Conservation (phyloP, 257 asterid species). For the Sherardia arvensis region DNA sequence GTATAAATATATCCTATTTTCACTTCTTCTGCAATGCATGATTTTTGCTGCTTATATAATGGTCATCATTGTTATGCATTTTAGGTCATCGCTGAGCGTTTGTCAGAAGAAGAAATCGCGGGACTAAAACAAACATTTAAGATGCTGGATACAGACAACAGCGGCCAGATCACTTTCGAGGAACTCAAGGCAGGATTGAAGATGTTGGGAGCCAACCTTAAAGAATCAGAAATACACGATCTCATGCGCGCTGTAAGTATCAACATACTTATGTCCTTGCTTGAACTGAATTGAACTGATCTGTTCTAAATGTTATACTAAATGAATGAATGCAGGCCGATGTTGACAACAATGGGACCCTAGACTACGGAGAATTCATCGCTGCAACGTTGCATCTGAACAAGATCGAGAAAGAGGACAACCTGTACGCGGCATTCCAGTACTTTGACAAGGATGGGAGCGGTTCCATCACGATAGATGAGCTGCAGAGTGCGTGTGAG, state of each 20-base stretch:
- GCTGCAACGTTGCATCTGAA: conserved; percentile 88
- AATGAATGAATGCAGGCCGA: conserved; percentile 53
- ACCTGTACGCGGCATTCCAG: conserved; percentile 65
- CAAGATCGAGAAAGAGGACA: conserved; percentile 79
- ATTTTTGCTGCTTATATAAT: not conserved
- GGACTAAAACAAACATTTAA: conserved; percentile 78
- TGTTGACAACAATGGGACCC: conserved; percentile 77
- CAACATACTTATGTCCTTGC: not conserved
- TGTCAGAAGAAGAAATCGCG: conserved; percentile 87
- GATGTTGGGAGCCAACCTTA: conserved; percentile 70
- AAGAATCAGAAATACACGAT: conserved; percentile 68
- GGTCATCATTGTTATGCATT: not conserved
- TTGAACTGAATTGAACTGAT: not conserved
- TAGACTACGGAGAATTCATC: conserved; percentile 81
- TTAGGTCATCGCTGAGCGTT: conserved; percentile 77
- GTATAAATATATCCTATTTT: not conserved
- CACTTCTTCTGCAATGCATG: not conserved
- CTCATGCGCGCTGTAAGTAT: conserved; percentile 81
- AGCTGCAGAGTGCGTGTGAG: conserved; percentile 81
- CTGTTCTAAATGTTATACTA: not conserved
- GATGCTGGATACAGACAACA: conserved; percentile 68
- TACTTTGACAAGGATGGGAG: conserved; percentile 84
- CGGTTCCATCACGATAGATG: conserved; percentile 75
- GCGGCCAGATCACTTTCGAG: conserved; percentile 81
- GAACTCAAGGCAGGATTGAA: conserved; percentile 69